These are phyloP conservation scores for Schizochytrium sp. DNA, from an alignment of 108 stramenopile species.

Conservation along the genomic window DNA sequence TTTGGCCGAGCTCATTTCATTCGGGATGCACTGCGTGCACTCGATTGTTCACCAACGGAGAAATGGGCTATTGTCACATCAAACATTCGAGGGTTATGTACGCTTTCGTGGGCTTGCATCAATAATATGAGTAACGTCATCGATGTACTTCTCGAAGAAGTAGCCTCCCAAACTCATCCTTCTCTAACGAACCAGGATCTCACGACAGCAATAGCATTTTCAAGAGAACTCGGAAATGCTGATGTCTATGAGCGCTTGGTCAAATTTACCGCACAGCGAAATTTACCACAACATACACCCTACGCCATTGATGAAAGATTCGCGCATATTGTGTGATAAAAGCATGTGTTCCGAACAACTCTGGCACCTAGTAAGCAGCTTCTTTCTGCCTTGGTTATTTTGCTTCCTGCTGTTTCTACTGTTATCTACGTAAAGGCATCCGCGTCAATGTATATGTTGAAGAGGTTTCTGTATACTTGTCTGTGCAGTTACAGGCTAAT, in stretches of 20 bases:
- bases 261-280: not conserved
- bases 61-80: conserved; percentile 35
- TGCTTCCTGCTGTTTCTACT: no score
- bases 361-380: no score
- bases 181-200: not conserved
- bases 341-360: no score
- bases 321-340: no score
- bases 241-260: not conserved
- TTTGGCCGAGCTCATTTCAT: not conserved
- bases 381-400: no score
- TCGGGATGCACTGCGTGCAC: not conserved
- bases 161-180: not conserved
- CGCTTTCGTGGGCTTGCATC: conserved; percentile 10
- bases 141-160: conserved; percentile 27
- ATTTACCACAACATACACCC: no score
- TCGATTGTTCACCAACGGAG: not conserved
- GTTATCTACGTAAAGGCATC: no score
- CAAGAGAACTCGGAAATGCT: not conserved
- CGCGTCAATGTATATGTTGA: no score
- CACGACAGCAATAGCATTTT: not conserved
- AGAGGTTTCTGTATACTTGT: no score
- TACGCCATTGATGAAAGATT: no score
- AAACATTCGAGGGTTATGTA: not conserved
- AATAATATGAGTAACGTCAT: not conserved
- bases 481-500: no score